Evolutionary conservation across 2,329 filamentous ascomycete genomes (phyloP).

Genomic region (Polytolypa hystricis): DNA sequence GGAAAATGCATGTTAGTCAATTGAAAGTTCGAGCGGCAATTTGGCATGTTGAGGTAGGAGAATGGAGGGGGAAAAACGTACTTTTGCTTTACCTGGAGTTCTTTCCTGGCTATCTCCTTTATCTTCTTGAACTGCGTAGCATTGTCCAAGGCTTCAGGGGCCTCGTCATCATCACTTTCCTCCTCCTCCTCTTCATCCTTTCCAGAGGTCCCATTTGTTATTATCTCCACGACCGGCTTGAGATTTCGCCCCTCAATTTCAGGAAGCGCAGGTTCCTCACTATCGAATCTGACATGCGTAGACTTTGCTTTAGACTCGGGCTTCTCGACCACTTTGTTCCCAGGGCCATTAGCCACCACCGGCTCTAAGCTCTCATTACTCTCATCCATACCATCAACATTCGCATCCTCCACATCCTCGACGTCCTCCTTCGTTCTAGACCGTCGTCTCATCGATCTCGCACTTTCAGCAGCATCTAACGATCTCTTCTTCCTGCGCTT

Average conservation of each 20-base stretch:
- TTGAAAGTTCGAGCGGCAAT: constrained; percentile 17
- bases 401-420: too few relatives aligned
- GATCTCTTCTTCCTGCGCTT: constrained; percentile 4
- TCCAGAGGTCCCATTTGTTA: too few relatives aligned
- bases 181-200: constrained; percentile 19
- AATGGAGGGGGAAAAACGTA: constrained; percentile 13
- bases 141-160: constrained; percentile 33
- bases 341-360: too few relatives aligned
- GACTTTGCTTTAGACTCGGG: constrained; percentile 12
- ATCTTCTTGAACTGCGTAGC: constrained; percentile 27
- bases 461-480: not conserved
- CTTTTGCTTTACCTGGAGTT: constrained; percentile 27
- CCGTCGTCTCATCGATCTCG: too few relatives aligned
- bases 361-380: too few relatives aligned
- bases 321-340: too few relatives aligned
- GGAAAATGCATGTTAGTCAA: not conserved
- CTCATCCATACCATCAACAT: too few relatives aligned
- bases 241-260: constrained; percentile 13
- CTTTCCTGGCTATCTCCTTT: constrained; percentile 29
- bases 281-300: constrained; percentile 30
- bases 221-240: constrained; percentile 12
- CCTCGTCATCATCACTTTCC: constrained; percentile 30
- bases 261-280: constrained; percentile 26
- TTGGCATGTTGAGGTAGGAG: too few relatives aligned
- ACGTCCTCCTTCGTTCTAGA: too few relatives aligned